Percentiles rank a stretch among this genome's conserved stretches.
phyloP scores from a whole-genome alignment of 2,329 filamentous ascomycete genomes.

The Pyricularia sp. region DNA sequence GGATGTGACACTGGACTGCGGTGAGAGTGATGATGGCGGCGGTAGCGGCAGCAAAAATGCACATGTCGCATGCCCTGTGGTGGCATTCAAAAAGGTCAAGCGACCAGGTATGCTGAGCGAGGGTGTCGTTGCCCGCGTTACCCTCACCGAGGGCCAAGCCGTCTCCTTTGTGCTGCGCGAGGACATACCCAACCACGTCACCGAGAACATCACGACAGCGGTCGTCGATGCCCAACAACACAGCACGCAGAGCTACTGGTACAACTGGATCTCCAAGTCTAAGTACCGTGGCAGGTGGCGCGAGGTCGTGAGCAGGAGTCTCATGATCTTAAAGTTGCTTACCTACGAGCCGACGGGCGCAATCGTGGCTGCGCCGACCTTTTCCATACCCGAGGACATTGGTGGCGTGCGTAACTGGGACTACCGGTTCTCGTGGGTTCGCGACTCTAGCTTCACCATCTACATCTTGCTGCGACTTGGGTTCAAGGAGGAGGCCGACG shows the following conservation, averaged over 20 bases:
- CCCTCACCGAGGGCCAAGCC: conserved; percentile 55
- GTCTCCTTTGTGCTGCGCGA: conserved; percentile 62
- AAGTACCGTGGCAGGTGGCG: conserved; percentile 65
- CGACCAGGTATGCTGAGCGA: conserved; percentile 46
- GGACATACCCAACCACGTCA: conserved; percentile 47
- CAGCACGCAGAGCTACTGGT: conserved; percentile 64
- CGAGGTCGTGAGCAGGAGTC: conserved; percentile 60
- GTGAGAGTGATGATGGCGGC: conserved; percentile 31
- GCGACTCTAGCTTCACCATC: conserved; percentile 69
- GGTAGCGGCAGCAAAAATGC: not conserved
- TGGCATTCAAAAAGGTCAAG: conserved; percentile 45
- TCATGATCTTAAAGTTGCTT: conserved; percentile 67
- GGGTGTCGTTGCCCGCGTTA: conserved; percentile 51
- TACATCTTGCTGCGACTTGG: conserved; percentile 70
- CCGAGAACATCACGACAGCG: conserved; percentile 45
- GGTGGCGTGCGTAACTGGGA: conserved; percentile 60
- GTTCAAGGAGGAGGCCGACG: conserved; percentile 66
- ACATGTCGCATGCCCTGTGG: conserved; percentile 32
- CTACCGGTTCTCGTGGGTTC: conserved; percentile 70
- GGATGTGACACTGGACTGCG: conserved; percentile 56
- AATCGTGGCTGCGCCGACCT: conserved; percentile 68
- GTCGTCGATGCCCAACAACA: conserved; percentile 55
- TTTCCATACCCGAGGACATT: conserved; percentile 67
- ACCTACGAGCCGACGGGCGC: conserved; percentile 73
- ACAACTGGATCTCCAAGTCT: conserved; percentile 61